Evolutionary conservation across 176 grass and related monocot species (phyloP).

Genomic region (Cymbopogon citratus): DNA sequence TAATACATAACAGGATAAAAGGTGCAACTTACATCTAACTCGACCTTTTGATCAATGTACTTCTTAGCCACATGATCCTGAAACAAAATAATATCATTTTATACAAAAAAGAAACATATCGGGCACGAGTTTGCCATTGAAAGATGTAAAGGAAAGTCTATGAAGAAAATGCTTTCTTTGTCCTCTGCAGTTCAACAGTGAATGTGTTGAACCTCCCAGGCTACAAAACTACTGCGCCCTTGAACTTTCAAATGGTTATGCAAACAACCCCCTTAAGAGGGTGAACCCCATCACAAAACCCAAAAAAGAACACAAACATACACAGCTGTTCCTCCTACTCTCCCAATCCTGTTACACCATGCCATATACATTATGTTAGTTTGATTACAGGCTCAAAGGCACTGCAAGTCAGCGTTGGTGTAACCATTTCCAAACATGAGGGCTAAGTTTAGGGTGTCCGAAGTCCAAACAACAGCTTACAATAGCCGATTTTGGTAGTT

Average conservation of each 20-base stretch:
- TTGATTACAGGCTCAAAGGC: not conserved
- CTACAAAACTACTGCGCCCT: not conserved
- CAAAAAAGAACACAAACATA: not conserved
- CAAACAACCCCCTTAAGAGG: too few species aligned
- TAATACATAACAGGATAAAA: not conserved
- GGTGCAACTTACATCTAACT: conserved; percentile 42
- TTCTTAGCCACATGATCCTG: conserved; percentile 52
- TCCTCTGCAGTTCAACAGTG: not conserved
- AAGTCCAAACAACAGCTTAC: not conserved
- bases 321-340: not conserved
- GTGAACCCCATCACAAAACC: not conserved
- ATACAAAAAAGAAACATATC: not conserved
- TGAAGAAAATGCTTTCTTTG: not conserved
- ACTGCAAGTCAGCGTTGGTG: not conserved
- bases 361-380: not conserved
- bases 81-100: conserved; percentile 16
- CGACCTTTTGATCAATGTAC: conserved; percentile 64
- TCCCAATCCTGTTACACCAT: not conserved
- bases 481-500: not conserved
- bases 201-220: not conserved
- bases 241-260: not conserved
- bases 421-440: not conserved
- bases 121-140: not conserved
- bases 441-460: not conserved
- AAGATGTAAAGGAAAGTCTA: not conserved